Conservation (phyloP, 306 rosid species). For the Quercus aquifolioides region DNA sequence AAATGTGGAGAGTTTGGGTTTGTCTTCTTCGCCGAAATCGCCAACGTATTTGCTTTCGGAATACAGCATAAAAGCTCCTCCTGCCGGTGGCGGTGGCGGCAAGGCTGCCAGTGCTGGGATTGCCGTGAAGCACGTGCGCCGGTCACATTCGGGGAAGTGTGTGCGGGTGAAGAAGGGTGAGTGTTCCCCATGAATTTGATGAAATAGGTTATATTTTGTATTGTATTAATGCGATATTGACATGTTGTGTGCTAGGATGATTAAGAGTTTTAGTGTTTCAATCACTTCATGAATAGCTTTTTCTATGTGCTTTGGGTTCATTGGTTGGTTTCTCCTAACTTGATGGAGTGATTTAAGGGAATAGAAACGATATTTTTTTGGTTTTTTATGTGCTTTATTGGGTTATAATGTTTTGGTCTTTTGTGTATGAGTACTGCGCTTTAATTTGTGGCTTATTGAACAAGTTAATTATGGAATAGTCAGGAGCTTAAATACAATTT, state of each 20-base stretch:
- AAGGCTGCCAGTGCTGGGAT: slow-evolving; percentile 74
- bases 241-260: neutral
- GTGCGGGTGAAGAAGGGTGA: slow-evolving; percentile 87
- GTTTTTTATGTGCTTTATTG: neutral
- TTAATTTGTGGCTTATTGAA: too few species aligned
- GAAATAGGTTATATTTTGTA: too few species aligned
- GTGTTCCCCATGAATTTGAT: neutral
- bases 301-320: neutral
- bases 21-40: slow-evolving; percentile 89
- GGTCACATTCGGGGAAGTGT: slow-evolving; percentile 80
- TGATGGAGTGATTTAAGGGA: neutral
- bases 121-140: slow-evolving; percentile 77
- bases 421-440: too few species aligned
- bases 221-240: too few species aligned
- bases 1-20: slow-evolving; percentile 61
- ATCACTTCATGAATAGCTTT: neutral
- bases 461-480: too few species aligned
- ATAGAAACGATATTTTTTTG: neutral
- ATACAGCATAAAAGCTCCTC: slow-evolving; percentile 72
- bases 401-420: too few species aligned
- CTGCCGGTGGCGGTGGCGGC: slow-evolving; percentile 36
- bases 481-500: too few species aligned
- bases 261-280: neutral
- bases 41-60: slow-evolving; percentile 72
- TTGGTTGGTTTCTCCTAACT: neutral